Evolutionary conservation across 257 asterid genomes (phyloP), one percentile per base, ranked within the genome.

Genomic region (Nicotiana tabacum): DNA sequence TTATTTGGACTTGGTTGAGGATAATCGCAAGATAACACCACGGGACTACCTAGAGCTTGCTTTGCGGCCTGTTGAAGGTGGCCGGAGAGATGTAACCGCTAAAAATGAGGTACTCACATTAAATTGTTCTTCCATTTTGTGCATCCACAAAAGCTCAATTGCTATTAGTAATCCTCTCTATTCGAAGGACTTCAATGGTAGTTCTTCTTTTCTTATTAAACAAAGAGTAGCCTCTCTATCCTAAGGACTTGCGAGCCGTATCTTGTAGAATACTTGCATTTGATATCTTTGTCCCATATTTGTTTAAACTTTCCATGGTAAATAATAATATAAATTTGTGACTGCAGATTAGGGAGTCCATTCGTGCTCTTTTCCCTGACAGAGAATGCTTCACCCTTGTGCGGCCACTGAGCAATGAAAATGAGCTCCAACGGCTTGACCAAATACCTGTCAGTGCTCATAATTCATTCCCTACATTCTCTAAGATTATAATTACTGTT

Each of bases 11-110:
- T 89, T 96, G 89, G 90, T 46, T 81, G 98, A 95, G 91, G 99
- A 93, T 82, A 91, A 93, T 77, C 88, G 89, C 86, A 95, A 87
- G 89, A 96, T 96, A 79, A 93, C 99, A 37, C 99, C 99, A 17
- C 98, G 98, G 78, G 99, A 96, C 90, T 96, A 96, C 92, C 91
- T 96, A n/a, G 99, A 96, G 91, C 88, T 91, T 76, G 99, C 98
- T 72, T 68, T 96, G 83, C 90, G 92, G 77, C 91, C 99, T 30
- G 97, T 90, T 84, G 91, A 94, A 83, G 96, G 94, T 81, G 95
- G 94, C 9, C 88, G 89, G 68, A 91, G 87, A 86, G 98, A 94
- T 84, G 89, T 95, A 77, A 87, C 94, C 85, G 93, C 98, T 76
- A 96, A 96, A 87, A 96, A 94, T 85, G 98, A 93, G 98, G 99